Evolutionary conservation across 805 yeast genomes (phyloP), one percentile per base, ranked within the genome.

Genomic region (Candida sphagnicola): DNA sequence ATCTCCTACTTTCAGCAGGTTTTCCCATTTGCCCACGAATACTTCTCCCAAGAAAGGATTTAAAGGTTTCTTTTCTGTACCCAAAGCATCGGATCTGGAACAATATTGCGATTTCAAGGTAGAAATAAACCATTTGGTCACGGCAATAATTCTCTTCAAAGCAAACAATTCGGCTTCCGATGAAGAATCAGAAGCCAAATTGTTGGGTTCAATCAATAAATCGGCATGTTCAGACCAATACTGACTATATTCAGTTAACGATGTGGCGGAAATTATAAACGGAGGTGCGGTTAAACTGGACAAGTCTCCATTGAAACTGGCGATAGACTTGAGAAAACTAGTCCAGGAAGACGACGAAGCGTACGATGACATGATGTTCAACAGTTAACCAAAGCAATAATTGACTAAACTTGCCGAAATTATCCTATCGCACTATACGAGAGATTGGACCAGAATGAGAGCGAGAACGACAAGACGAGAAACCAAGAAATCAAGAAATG

Each of bases 211-310:
- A 38, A 88, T 62, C 40, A 93, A 76, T 46, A 89, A 71, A 45
- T 86, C 91, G 16, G 90, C 89, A 55, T 87, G 91, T 57, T 90
- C 96, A 34, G 89, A 87, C 97, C 99, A 93, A 66, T 87, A 93
- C 61, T 87, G 91, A 16, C 96, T 85, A 64, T 86, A 93, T 67
- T 93, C 99, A 24, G 79, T 79, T 51, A 88, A 72, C 2, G 97
- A 90, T 4, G 85, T 82, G 17, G 96, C 88, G 3, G 96, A 87
- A 47, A 93, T 72, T 48, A 93, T 93, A 66, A 91, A 93, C 6
- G 98, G 97, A 14, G 99, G 99, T 3, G 99, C 99, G 2, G 99
- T 90, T 56, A 93, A 69, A 3, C 95, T 80, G 14, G 96, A 87
- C 46, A 93, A 70, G 59, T 93, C 99, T 31, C 96, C 96, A 50